Evolutionary conservation across 352 stramenopile genomes (phyloP).

Genomic region (Phytophthora citrophthora): DNA sequence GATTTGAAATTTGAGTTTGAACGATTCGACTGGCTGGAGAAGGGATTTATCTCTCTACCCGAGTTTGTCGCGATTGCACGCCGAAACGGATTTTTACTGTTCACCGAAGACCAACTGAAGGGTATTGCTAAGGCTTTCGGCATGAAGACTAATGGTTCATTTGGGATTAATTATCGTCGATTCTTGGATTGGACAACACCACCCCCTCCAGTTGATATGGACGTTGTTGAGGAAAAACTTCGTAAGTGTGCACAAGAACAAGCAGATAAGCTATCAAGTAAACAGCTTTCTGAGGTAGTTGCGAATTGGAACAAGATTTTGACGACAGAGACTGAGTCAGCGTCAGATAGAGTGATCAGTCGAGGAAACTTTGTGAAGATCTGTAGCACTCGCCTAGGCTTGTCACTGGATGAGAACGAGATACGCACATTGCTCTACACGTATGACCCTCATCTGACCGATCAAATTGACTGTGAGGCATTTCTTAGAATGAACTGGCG

Average conservation of each 20-base stretch:
- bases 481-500: constrained; percentile 74
- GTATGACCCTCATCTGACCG: constrained; percentile 59
- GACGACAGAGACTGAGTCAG: constrained; percentile 23
- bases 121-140: constrained; percentile 63
- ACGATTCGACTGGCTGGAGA: constrained; percentile 69
- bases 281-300: constrained; percentile 49
- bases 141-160: constrained; percentile 45
- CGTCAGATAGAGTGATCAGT: constrained; percentile 27
- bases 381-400: constrained; percentile 33
- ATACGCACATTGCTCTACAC: constrained; percentile 55
- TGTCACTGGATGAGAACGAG: constrained; percentile 60
- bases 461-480: constrained; percentile 51
- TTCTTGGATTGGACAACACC: constrained; percentile 78
- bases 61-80: constrained; percentile 55
- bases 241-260: constrained; percentile 44
- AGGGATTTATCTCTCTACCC: constrained; percentile 45
- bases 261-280: constrained; percentile 35
- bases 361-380: constrained; percentile 54
- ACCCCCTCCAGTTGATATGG: constrained; percentile 37
- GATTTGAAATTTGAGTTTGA: constrained; percentile 60
- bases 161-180: constrained; percentile 70
- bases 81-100: constrained; percentile 51
- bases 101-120: constrained; percentile 47
- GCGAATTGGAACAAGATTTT: constrained; percentile 52
- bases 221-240: constrained; percentile 57